Evolutionary conservation across 345 rosid genomes (phyloP).

Genomic region (Punica granatum): DNA sequence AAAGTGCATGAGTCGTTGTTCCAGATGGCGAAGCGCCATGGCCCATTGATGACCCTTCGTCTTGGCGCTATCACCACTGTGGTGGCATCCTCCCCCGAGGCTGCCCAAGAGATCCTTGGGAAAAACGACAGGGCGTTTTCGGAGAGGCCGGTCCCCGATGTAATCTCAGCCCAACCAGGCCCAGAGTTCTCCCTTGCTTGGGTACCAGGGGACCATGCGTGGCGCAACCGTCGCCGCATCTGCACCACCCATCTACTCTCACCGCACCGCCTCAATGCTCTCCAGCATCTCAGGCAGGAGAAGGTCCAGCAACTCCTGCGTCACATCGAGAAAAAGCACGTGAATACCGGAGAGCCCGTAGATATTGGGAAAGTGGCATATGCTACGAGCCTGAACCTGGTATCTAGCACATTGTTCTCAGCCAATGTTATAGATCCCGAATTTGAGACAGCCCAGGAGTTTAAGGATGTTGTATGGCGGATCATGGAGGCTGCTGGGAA

Average conservation of each 20-base stretch:
- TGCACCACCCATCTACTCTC: slow-evolving; percentile 12
- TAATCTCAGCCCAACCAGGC: neutral
- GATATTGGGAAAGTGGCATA: slow-evolving; percentile 9
- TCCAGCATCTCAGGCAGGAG: slow-evolving; percentile 7
- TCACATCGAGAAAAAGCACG: slow-evolving; percentile 1
- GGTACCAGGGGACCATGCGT: neutral
- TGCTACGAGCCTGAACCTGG: slow-evolving; percentile 9
- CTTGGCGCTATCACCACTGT: slow-evolving; percentile 4
- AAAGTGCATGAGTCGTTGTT: neutral
- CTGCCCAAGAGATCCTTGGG: slow-evolving; percentile 3
- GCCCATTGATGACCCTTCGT: slow-evolving; percentile 4
- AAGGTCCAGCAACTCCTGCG: slow-evolving; percentile 12
- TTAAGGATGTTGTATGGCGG: slow-evolving; percentile 12
- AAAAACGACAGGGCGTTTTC: neutral
- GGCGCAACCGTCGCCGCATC: slow-evolving; percentile 12
- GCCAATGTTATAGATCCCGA: slow-evolving; percentile 6
- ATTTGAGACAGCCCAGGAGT: neutral
- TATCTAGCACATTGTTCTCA: slow-evolving; percentile 18
- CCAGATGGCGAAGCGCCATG: neutral
- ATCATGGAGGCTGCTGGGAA: slow-evolving; percentile 10
- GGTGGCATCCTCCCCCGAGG: neutral
- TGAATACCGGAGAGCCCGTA: neutral
- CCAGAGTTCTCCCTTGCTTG: neutral
- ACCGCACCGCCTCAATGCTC: slow-evolving; percentile 10
- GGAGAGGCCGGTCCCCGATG: neutral